A percentile compares a stretch with the other conserved stretches of the same genome.
Evolutionary conservation across 306 rosid species (phyloP).

Genomic region (Medicago lupulina): DNA sequence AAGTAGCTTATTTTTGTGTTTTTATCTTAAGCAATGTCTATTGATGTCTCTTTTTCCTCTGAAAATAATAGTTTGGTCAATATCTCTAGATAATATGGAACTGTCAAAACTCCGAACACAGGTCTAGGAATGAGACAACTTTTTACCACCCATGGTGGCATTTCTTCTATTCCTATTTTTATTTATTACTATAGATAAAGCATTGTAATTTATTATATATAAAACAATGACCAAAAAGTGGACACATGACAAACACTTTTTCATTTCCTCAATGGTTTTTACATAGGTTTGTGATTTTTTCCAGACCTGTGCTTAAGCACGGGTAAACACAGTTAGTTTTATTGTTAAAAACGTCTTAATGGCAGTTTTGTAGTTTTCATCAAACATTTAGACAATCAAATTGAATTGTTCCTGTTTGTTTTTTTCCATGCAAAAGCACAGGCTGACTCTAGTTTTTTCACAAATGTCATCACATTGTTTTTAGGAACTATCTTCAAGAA

Average conservation of each 20-base stretch:
- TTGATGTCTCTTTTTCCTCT: constrained; percentile 22
- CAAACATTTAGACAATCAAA: constrained; percentile 6
- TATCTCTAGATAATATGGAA: constrained; percentile 21
- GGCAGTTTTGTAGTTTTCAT: constrained; percentile 3
- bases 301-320: not conserved
- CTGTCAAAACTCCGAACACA: not conserved
- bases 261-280: not conserved
- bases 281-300: not conserved
- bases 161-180: not conserved
- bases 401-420: not conserved
- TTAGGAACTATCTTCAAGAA: constrained; percentile 80
- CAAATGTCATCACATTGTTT: constrained; percentile 41
- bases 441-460: constrained; percentile 40
- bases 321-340: not conserved
- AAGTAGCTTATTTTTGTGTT: constrained; percentile 14
- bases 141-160: not conserved
- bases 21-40: constrained; percentile 25
- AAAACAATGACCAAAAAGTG: constrained; percentile 5
- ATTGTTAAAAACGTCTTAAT: constrained; percentile 10
- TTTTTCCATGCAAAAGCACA: not conserved
- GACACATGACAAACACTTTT: not conserved
- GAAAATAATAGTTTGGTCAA: constrained; percentile 10
- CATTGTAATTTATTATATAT: constrained; percentile 5
- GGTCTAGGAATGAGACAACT: not conserved
- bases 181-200: not conserved